A percentile compares a stretch with the other conserved stretches of the same genome.
These are phyloP conservation scores for Corynespora cassiicola DNA, from an alignment of 2,329 filamentous ascomycete genomes.

Conservation along the genomic window DNA sequence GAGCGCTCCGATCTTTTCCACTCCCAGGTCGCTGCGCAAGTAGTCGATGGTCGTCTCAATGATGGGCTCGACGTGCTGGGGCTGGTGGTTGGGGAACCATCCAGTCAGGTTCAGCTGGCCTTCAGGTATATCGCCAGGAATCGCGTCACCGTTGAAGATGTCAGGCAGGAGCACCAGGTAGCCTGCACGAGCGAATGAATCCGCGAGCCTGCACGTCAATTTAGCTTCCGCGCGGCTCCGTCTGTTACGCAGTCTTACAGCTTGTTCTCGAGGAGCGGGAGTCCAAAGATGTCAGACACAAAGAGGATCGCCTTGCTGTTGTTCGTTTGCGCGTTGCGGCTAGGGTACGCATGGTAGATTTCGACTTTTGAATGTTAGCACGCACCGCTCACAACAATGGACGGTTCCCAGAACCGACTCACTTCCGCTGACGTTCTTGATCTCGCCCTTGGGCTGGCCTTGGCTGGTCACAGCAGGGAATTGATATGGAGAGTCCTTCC, in stretches of 20 bases:
- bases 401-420: too few species aligned
- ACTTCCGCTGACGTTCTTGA: too few species aligned
- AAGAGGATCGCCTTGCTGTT: constrained; percentile 32
- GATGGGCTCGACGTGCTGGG: constrained; percentile 54
- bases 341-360: constrained; percentile 22
- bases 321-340: constrained; percentile 4
- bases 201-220: constrained; percentile 39
- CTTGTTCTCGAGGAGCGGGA: constrained; percentile 37
- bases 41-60: constrained; percentile 62
- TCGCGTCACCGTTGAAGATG: constrained; percentile 41
- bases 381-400: too few species aligned
- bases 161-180: constrained; percentile 43
- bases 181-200: constrained; percentile 36
- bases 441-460: too few species aligned
- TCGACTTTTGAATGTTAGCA: too few species aligned
- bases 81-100: constrained; percentile 54
- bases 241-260: constrained; percentile 25
- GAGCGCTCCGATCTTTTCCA: constrained; percentile 66
- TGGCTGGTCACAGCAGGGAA: too few species aligned
- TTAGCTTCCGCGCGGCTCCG: too few species aligned
- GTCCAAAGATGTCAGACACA: constrained; percentile 43
- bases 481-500: too few species aligned
- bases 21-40: constrained; percentile 57
- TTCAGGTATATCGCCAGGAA: constrained; percentile 37
- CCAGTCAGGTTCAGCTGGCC: constrained; percentile 40